phyloP scores from a whole-genome alignment of 164 flowering plant genomes.

The Cinnamomum micranthum region DNA sequence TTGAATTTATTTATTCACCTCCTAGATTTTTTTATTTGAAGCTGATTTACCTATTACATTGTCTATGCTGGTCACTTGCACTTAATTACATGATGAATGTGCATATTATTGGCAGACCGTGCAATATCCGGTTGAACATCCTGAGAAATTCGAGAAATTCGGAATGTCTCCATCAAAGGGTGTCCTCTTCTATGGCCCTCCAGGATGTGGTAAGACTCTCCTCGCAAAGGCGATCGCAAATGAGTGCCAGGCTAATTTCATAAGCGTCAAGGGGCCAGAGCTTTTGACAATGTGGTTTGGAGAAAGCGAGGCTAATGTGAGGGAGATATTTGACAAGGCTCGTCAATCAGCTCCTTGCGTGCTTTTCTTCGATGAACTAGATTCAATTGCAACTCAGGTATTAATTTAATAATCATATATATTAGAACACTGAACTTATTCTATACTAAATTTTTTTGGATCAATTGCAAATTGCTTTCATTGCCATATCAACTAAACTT shows the following conservation, averaged over 20 bases:
- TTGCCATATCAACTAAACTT: neutral
- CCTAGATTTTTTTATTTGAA: no score
- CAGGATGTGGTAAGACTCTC: conserved; percentile 73
- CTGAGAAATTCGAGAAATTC: conserved; percentile 73
- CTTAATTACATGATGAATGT: neutral
- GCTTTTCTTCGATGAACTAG: conserved; percentile 73
- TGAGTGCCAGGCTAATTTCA: conserved; percentile 73
- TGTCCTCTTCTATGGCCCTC: conserved; percentile 69
- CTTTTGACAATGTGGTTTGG: conserved; percentile 78
- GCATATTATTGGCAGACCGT: conserved; percentile 43
- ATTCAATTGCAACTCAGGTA: conserved; percentile 70
- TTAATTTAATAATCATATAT: neutral
- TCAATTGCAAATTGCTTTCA: neutral
- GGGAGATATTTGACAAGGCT: conserved; percentile 75
- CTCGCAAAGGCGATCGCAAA: conserved; percentile 74
- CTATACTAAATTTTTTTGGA: neutral
- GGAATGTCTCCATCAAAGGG: conserved; percentile 83
- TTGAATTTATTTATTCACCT: no score
- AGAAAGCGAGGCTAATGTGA: conserved; percentile 74
- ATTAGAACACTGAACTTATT: neutral
- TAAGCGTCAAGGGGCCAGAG: conserved; percentile 70
- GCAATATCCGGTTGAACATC: conserved; percentile 77
- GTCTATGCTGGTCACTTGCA: neutral
- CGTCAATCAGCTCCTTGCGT: conserved; percentile 69
- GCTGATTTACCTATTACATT: no score